Percentiles rank a stretch among this genome's conserved stretches.
Conservation (phyloP, 805 yeast genomes). For the Hanseniaspora guilliermondii region DNA sequence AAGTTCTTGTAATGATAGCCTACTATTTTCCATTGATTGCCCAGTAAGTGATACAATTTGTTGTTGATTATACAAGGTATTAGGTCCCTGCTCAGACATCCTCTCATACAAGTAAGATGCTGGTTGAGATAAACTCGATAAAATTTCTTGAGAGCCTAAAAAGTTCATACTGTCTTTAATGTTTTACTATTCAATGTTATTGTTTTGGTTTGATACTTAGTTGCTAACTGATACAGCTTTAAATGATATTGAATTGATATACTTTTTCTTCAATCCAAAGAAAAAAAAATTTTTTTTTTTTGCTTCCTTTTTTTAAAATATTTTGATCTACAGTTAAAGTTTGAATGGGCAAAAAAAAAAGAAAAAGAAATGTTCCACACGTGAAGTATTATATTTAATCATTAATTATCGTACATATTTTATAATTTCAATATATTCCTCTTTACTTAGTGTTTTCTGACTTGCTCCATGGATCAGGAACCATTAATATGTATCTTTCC, state of each 20-base stretch:
- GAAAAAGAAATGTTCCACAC: slow-evolving; percentile 1
- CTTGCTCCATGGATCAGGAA: slow-evolving; percentile 58
- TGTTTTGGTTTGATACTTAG: neutral
- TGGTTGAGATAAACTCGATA: slow-evolving; percentile 25
- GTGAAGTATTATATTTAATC: neutral
- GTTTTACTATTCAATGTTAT: neutral
- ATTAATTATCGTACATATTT: neutral
- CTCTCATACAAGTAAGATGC: slow-evolving; percentile 49
- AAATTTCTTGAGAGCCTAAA: slow-evolving; percentile 8
- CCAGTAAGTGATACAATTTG: slow-evolving; percentile 47
- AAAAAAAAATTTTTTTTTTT: neutral
- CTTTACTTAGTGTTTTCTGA: slow-evolving; percentile 17
- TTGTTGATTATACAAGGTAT: slow-evolving; percentile 49
- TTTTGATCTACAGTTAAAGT: neutral
- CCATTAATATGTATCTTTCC: slow-evolving; percentile 90
- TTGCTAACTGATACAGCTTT: too few species aligned
- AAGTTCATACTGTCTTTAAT: slow-evolving; percentile 1
- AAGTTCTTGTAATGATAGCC: slow-evolving; percentile 40
- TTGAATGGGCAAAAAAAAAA: neutral
- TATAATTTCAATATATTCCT: neutral
- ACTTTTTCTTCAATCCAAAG: too few species aligned
- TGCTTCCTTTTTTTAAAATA: too few species aligned
- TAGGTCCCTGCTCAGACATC: slow-evolving; percentile 45
- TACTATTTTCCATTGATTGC: slow-evolving; percentile 33
- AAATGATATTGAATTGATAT: too few species aligned